Base-by-base conservation (phyloP, 148 eudicot genomes). In the Silene conica region DNA sequence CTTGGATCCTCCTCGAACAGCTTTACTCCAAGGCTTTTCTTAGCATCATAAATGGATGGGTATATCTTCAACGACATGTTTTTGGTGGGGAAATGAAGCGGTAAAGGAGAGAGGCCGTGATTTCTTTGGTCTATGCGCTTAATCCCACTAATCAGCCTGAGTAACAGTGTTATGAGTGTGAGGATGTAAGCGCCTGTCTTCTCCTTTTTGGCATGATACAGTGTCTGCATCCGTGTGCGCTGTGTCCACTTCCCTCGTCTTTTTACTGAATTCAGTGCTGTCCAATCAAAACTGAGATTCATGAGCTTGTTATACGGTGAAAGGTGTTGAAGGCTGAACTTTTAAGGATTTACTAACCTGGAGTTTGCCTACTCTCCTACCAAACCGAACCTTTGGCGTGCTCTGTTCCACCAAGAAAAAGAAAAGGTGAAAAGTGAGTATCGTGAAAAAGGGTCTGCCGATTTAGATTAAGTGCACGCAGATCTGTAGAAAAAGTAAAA, bases 111-210 rank as follows among this genome's bases (percentile, higher is more conserved):
- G 71, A 84, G 67, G 23, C 86, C 89, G 5, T 82, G 77, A 28
- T 91, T 92, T 83, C 90, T 75, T 61, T 81, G 78, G 41, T 91
- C 95, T 83, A 87, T 70, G 65, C 82, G 84, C 78, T 83, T 86
- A 6, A 87, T 84, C 12, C 82, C 83, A 46, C 77, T 84, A 70
- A 94, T 81, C 55, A 94, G 87, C 41, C 81, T 87, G 55, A 91
- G 96, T 67, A 94, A 93, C 79, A 82, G 86, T 4, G 86, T 83
- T 41, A 88, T 83, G 8, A 94, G 83, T 46, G 80, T 86, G 62
- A 94, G 97, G 72, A 91, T 88, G 87, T 73, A 83, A 6, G 67
- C 73, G 22, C 91, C 98, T 41, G 85, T 83, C 67, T 85, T 88
- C 25, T 78, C 82, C 83, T 85, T 26, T 26, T 26, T 26, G 28